A percentile compares a stretch with the other conserved stretches of the same genome.
Evolutionary conservation across 148 eudicot genomes (phyloP).

Genomic region (Chenopodium formosanum): DNA sequence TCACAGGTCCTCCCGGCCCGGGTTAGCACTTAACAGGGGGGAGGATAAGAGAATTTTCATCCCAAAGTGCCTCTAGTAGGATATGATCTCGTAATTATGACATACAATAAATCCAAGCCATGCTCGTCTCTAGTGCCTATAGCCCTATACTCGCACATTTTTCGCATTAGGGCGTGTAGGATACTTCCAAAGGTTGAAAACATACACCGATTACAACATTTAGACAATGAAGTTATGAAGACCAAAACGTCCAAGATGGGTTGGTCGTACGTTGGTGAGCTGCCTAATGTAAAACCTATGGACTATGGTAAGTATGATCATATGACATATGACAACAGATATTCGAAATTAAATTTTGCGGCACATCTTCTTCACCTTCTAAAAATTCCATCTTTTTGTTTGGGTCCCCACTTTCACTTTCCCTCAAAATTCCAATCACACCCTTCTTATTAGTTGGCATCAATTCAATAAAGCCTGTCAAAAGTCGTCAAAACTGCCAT

Average conservation of each 20-base stretch:
- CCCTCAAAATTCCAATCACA: background rate
- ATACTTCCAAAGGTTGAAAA: too few relatives aligned
- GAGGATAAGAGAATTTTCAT: too few relatives aligned
- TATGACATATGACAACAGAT: background rate
- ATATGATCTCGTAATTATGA: too few relatives aligned
- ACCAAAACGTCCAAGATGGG: too few relatives aligned
- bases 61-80: too few relatives aligned
- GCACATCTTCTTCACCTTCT: background rate
- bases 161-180: too few relatives aligned
- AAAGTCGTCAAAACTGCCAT: slow-evolving; percentile 25
- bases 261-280: background rate
- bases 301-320: background rate
- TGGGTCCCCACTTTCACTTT: slow-evolving; percentile 6
- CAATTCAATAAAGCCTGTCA: slow-evolving; percentile 10
- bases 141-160: too few relatives aligned
- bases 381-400: background rate
- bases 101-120: too few relatives aligned
- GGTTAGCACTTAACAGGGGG: too few relatives aligned
- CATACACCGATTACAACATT: too few relatives aligned
- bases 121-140: too few relatives aligned
- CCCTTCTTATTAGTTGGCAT: slow-evolving; percentile 12
- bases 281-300: background rate
- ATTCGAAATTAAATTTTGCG: background rate
- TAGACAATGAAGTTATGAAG: background rate
- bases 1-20: too few relatives aligned